Evolutionary conservation across 148 eudicot species (phyloP).

Genomic region (Dysphania ambrosioides): DNA sequence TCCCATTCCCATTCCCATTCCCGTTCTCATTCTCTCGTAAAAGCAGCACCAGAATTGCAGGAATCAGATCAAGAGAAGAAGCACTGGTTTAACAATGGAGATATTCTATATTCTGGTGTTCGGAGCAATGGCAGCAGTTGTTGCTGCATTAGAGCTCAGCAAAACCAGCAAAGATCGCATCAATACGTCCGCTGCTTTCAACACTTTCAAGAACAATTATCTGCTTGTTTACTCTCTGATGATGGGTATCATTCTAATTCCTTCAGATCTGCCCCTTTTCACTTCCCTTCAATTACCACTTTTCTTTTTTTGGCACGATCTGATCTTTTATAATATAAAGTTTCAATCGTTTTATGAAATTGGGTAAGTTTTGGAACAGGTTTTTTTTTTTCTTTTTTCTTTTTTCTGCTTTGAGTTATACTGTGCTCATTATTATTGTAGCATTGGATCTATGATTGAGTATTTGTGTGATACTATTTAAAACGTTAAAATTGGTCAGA

Average conservation of each 20-base stretch:
- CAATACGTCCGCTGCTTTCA: slow-evolving; percentile 68
- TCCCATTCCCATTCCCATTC: no score
- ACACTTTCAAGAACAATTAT: slow-evolving; percentile 86
- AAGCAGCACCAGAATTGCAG: not conserved
- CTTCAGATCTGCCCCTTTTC: not conserved
- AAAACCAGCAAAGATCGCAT: slow-evolving; percentile 78
- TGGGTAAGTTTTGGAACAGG: no score
- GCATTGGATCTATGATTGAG: not conserved
- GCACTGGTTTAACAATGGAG: slow-evolving; percentile 49
- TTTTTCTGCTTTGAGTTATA: no score
- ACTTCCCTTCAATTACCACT: not conserved
- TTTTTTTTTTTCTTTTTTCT: no score
- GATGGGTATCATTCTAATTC: slow-evolving; percentile 58
- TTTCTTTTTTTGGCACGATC: not conserved
- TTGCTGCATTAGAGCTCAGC: slow-evolving; percentile 71
- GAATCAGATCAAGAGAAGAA: slow-evolving; percentile 2
- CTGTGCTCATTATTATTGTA: not conserved
- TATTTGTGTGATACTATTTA: not conserved
- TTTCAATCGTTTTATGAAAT: no score
- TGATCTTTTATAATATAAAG: no score
- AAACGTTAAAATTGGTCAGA: not conserved
- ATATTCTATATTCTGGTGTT: slow-evolving; percentile 70
- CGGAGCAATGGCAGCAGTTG: slow-evolving; percentile 56
- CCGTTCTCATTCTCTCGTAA: no score
- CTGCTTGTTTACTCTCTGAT: slow-evolving; percentile 92